These are phyloP conservation scores for Coemansia sp. DNA, from an alignment of 192 early-diverging fungal genomes.

Conservation along the genomic window DNA sequence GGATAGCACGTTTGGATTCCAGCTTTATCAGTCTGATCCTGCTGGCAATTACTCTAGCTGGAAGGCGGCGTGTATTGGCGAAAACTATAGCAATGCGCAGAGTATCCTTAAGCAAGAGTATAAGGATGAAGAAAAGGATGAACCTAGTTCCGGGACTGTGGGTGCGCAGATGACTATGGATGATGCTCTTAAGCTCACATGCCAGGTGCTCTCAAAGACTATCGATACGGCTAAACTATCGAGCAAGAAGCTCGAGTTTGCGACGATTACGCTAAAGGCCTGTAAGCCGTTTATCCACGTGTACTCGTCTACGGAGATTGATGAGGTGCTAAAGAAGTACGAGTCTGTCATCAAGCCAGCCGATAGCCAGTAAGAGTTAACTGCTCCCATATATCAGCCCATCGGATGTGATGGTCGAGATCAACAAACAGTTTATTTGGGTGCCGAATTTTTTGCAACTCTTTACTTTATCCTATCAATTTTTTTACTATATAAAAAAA, in stretches of 20 bases:
- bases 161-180: slow-evolving; percentile 64
- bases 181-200: slow-evolving; percentile 89
- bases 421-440: neutral
- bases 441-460: neutral
- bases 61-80: slow-evolving; percentile 98
- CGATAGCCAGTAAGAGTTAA: slow-evolving; percentile 18
- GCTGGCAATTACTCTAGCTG: slow-evolving; percentile 99
- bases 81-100: slow-evolving; percentile 89
- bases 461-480: neutral
- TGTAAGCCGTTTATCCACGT: slow-evolving; percentile 42
- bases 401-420: neutral
- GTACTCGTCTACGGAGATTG: slow-evolving; percentile 48
- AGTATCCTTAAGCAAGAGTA: slow-evolving; percentile 97
- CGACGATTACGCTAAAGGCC: slow-evolving; percentile 71
- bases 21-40: slow-evolving; percentile 98
- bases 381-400: neutral
- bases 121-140: slow-evolving; percentile 72
- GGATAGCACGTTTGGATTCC: slow-evolving; percentile 90
- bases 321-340: slow-evolving; percentile 44
- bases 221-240: slow-evolving; percentile 93
- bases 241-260: slow-evolving; percentile 92
- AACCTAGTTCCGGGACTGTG: neutral
- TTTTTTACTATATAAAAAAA: neutral
- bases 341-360: slow-evolving; percentile 49
- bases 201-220: slow-evolving; percentile 95